These are phyloP conservation scores for Coniella vitis DNA, from an alignment of 2,329 filamentous ascomycete species.

Conservation along the genomic window DNA sequence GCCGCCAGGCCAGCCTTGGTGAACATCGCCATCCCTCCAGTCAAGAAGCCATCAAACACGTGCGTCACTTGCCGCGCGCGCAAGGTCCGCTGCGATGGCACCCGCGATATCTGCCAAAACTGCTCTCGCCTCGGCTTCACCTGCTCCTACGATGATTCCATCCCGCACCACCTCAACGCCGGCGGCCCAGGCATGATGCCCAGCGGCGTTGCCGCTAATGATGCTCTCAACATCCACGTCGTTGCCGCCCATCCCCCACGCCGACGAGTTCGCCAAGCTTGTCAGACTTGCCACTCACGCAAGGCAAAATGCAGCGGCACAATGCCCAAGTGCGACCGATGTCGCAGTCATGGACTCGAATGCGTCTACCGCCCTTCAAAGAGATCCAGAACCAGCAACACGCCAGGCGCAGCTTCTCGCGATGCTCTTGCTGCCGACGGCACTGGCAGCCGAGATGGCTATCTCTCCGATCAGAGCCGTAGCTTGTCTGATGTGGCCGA, in stretches of 20 bases:
- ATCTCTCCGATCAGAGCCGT: slow-evolving; percentile 26
- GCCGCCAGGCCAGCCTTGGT: slow-evolving; percentile 10
- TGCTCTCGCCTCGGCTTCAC: slow-evolving; percentile 52
- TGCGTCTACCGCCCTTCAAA: slow-evolving; percentile 49
- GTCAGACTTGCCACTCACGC: slow-evolving; percentile 50
- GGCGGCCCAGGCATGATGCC: slow-evolving; percentile 11
- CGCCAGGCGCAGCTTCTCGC: slow-evolving; percentile 20
- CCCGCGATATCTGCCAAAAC: slow-evolving; percentile 47
- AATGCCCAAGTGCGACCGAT: slow-evolving; percentile 46
- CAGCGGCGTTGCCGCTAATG: slow-evolving; percentile 18
- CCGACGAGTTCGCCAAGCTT: slow-evolving; percentile 49
- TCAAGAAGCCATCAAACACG: slow-evolving; percentile 16
- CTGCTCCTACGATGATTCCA: slow-evolving; percentile 48
- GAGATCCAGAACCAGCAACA: slow-evolving; percentile 24
- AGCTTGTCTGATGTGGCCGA: slow-evolving; percentile 23
- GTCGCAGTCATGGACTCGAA: slow-evolving; percentile 45
- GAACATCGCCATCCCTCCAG: slow-evolving; percentile 13
- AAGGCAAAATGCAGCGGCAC: slow-evolving; percentile 55
- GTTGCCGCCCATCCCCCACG: slow-evolving; percentile 41
- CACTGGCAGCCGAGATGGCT: slow-evolving; percentile 25
- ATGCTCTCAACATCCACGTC: slow-evolving; percentile 29
- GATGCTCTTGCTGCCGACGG: slow-evolving; percentile 19
- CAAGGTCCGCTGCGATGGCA: slow-evolving; percentile 53
- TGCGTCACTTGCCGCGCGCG: slow-evolving; percentile 22
- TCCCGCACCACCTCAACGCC: slow-evolving; percentile 13